Evolutionary conservation across 2,329 filamentous ascomycete species (phyloP).

Genomic region (Mariannaea elegans): DNA sequence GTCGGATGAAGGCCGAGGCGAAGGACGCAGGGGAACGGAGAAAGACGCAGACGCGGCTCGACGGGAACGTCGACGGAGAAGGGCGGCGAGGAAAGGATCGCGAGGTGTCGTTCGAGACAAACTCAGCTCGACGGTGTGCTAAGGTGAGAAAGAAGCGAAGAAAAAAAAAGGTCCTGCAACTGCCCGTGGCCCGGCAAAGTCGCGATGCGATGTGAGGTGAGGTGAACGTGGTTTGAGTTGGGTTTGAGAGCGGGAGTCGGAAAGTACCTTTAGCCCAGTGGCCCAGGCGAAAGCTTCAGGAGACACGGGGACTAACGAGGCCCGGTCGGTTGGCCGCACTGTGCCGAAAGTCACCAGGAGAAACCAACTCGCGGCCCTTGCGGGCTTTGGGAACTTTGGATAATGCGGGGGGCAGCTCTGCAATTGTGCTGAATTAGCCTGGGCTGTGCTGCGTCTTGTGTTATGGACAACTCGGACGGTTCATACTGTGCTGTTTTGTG

Average conservation of each 20-base stretch:
- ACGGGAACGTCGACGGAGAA: conserved; percentile 24
- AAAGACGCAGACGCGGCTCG: conserved; percentile 34
- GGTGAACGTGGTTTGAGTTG: conserved; percentile 34
- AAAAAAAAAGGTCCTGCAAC: conserved; percentile 35
- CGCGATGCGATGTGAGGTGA: conserved; percentile 38
- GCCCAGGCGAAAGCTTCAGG: conserved; percentile 39
- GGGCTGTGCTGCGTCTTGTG: too few relatives aligned
- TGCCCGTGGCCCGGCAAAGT: conserved; percentile 51
- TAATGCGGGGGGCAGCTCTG: background rate
- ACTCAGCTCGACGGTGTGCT: conserved; percentile 26
- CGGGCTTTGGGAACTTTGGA: background rate
- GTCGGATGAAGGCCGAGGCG: conserved; percentile 34
- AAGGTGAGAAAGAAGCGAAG: conserved; percentile 24
- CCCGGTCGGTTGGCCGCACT: conserved; percentile 24
- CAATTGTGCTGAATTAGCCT: background rate
- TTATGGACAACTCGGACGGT: too few relatives aligned
- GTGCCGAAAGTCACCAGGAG: conserved; percentile 24
- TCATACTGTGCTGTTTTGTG: too few relatives aligned
- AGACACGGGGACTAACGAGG: conserved; percentile 28
- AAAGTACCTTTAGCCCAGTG: conserved; percentile 20
- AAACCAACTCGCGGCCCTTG: too few relatives aligned
- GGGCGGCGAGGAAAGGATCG: conserved; percentile 18
- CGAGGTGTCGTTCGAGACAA: conserved; percentile 28
- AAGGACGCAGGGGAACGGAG: conserved; percentile 22
- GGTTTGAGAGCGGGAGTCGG: conserved; percentile 19